Conservation (phyloP, 768 basidiomycete genomes). For the Termitomyces sp. region DNA sequence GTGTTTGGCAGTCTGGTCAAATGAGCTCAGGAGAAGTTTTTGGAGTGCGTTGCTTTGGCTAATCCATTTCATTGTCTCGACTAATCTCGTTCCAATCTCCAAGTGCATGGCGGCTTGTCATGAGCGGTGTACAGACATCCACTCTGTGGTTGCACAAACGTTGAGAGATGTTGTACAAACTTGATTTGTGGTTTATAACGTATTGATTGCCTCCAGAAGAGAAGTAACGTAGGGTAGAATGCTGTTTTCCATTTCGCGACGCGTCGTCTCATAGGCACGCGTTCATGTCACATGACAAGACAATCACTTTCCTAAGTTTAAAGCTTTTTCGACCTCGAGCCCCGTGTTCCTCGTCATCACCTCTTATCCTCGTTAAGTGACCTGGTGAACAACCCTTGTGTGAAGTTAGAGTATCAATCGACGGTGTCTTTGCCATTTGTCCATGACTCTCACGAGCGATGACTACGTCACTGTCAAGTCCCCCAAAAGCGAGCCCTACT, state of each 20-base stretch:
- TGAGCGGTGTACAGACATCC: slow-evolving; percentile 69
- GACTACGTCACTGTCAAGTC: slow-evolving; percentile 46
- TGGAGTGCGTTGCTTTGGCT: slow-evolving; percentile 40
- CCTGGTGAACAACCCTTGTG: background rate
- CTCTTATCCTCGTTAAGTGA: background rate
- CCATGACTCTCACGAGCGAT: slow-evolving; percentile 38
- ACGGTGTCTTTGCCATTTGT: slow-evolving; percentile 1
- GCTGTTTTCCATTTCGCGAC: background rate
- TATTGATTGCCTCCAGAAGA: background rate
- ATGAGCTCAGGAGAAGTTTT: slow-evolving; percentile 51
- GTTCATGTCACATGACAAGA: background rate
- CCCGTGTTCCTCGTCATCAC: background rate
- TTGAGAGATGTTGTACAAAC: slow-evolving; percentile 39
- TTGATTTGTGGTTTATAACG: background rate
- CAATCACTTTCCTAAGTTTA: background rate
- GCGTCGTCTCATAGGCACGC: background rate
- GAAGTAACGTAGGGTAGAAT: background rate
- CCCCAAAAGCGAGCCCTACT: slow-evolving; percentile 32
- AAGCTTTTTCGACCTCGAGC: too few species aligned
- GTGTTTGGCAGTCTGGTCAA: slow-evolving; percentile 81
- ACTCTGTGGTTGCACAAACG: slow-evolving; percentile 71
- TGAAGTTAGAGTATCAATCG: background rate
- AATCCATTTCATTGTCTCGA: background rate
- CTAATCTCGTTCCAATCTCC: slow-evolving; percentile 22
- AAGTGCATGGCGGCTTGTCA: slow-evolving; percentile 74